These are phyloP conservation scores for Aspergillus unguis DNA, from an alignment of 2,329 filamentous ascomycete genomes.

Conservation along the genomic window DNA sequence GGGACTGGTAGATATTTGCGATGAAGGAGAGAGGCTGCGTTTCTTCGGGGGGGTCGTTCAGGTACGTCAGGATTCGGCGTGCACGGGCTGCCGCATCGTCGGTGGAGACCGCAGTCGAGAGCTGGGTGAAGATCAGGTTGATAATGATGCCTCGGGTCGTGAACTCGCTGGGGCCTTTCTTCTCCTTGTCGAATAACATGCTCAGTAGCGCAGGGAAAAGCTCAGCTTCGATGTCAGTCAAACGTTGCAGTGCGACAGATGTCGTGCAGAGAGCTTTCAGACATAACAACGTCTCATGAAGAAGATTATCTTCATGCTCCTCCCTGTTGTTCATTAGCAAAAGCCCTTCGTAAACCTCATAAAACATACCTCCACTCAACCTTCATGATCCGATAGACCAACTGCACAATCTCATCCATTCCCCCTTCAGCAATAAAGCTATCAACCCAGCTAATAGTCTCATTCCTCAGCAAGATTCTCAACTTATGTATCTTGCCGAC, in stretches of 20 bases:
- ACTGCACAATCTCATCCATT: constrained; percentile 83
- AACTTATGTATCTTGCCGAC: constrained; percentile 96
- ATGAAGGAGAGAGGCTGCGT: constrained; percentile 80
- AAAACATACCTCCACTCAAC: constrained; percentile 86
- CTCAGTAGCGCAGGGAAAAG: constrained; percentile 81
- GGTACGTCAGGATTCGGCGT: constrained; percentile 69
- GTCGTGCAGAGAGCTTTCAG: constrained; percentile 94
- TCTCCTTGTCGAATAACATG: constrained; percentile 96
- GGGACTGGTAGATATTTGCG: constrained; percentile 77
- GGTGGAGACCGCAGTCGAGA: constrained; percentile 61
- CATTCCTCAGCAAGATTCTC: constrained; percentile 81
- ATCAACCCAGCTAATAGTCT: constrained; percentile 94
- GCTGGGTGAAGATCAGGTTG: constrained; percentile 82
- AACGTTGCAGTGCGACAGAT: constrained; percentile 74
- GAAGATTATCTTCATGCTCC: constrained; percentile 88
- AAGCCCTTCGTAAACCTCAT: too few relatives aligned
- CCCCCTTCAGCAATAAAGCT: constrained; percentile 84
- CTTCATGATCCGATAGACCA: constrained; percentile 88
- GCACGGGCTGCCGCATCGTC: constrained; percentile 65
- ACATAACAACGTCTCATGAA: constrained; percentile 89
- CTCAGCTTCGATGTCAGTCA: constrained; percentile 72
- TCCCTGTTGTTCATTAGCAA: constrained; percentile 57
- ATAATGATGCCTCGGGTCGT: constrained; percentile 88
- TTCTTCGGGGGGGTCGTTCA: constrained; percentile 76
- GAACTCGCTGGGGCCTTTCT: constrained; percentile 95